Percentiles rank a stretch among this genome's conserved stretches.
Conservation (phyloP, 805 yeast species). For the Nakazawaea anatomiae region DNA sequence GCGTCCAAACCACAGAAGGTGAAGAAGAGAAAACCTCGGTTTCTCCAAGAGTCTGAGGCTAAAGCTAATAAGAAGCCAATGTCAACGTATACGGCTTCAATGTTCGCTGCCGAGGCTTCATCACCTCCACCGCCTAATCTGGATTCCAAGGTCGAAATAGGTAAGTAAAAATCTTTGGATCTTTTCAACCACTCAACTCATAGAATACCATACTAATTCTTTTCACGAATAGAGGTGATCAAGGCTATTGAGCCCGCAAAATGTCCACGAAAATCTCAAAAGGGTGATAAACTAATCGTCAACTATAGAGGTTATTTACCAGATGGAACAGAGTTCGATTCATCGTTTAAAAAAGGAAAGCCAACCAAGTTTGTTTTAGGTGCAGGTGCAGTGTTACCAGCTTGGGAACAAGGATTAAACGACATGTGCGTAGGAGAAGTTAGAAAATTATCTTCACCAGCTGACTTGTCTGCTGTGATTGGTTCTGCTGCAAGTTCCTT, state of each 20-base stretch:
- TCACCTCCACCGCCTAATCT: not conserved
- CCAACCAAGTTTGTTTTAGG: constrained; percentile 76
- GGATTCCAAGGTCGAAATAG: not conserved
- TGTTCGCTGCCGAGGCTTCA: not conserved
- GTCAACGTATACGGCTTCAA: not conserved
- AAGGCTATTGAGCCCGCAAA: constrained; percentile 41
- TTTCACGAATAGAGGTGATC: constrained; percentile 29
- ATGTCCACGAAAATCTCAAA: constrained; percentile 51
- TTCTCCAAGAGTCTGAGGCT: not conserved
- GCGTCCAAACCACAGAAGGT: not conserved
- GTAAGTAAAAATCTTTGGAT: not conserved
- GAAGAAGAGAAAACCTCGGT: constrained; percentile 5
- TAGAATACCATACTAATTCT: too few relatives aligned
- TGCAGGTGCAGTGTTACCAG: constrained; percentile 69
- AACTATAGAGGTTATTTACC: constrained; percentile 72
- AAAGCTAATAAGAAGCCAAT: not conserved
- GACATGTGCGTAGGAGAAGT: constrained; percentile 84
- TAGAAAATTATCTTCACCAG: constrained; percentile 73
- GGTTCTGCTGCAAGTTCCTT: constrained; percentile 75
- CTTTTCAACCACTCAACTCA: too few relatives aligned
- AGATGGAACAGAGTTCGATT: constrained; percentile 71
- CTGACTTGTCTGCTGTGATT: constrained; percentile 63
- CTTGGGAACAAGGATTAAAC: constrained; percentile 83
- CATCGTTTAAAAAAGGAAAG: constrained; percentile 53
- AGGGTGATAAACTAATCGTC: constrained; percentile 65